These are phyloP conservation scores for Sideroxylon spinosum DNA, from an alignment of 179 eudicot genomes.

Conservation along the genomic window DNA sequence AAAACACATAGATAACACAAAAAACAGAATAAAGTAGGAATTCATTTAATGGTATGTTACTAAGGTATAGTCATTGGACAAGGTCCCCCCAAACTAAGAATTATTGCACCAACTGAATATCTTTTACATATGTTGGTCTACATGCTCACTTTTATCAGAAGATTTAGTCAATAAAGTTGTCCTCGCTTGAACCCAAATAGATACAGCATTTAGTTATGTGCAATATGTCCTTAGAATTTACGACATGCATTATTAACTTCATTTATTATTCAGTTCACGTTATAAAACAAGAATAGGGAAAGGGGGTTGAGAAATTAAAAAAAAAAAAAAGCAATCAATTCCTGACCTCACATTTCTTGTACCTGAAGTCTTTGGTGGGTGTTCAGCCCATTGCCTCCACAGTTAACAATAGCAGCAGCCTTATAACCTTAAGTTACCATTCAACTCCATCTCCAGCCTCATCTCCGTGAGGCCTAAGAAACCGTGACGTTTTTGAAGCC, in stretches of 20 bases:
- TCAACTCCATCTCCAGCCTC: neutral
- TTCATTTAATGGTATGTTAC: too few relatives aligned
- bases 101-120: slow-evolving; percentile 5
- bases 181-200: neutral
- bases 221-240: neutral
- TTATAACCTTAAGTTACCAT: neutral
- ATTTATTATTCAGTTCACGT: neutral
- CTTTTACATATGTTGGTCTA: neutral
- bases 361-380: neutral
- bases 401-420: neutral
- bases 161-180: neutral
- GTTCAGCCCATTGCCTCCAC: neutral
- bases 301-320: too few relatives aligned
- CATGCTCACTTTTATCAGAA: neutral
- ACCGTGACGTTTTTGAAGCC: neutral
- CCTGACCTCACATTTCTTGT: neutral
- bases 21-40: neutral
- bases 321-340: neutral
- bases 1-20: neutral
- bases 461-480: neutral
- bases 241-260: neutral
- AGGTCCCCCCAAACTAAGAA: slow-evolving; percentile 7
- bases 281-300: neutral
- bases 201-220: neutral
- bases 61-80: neutral